Evolutionary conservation across 805 yeast genomes (phyloP).

Genomic region (Kodamaea lidongshanica): DNA sequence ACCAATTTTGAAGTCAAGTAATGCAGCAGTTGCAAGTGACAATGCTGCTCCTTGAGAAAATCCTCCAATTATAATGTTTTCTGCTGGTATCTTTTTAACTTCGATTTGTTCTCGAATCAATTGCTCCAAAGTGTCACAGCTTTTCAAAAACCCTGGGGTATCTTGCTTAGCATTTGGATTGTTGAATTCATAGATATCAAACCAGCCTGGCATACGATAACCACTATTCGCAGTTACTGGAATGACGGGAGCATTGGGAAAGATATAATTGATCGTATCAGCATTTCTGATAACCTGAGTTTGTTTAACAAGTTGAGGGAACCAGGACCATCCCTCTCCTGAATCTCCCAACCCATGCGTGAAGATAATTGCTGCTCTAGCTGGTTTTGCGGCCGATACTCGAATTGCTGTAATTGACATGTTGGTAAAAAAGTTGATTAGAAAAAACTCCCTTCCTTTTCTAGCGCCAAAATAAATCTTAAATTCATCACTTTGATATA

Average conservation of each 20-base stretch:
- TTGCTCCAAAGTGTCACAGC: constrained; percentile 40
- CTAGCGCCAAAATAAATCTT: too few relatives aligned
- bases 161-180: constrained; percentile 45
- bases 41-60: constrained; percentile 93
- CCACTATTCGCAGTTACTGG: constrained; percentile 71
- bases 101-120: constrained; percentile 50
- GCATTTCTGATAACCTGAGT: constrained; percentile 41
- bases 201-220: constrained; percentile 75
- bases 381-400: constrained; percentile 24
- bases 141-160: constrained; percentile 45
- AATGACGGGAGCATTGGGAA: constrained; percentile 80
- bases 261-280: constrained; percentile 56
- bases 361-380: constrained; percentile 57
- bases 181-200: constrained; percentile 60
- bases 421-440: too few relatives aligned
- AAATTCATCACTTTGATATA: too few relatives aligned
- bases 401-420: constrained; percentile 19
- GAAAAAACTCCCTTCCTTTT: too few relatives aligned
- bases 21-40: constrained; percentile 54
- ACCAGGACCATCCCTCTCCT: constrained; percentile 83
- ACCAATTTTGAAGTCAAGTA: constrained; percentile 58
- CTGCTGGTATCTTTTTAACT: constrained; percentile 46
- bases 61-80: constrained; percentile 84
- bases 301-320: constrained; percentile 57
- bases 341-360: constrained; percentile 91